Base-by-base conservation (phyloP, 306 rosid genomes). In the Lathyrus tuberosus region DNA sequence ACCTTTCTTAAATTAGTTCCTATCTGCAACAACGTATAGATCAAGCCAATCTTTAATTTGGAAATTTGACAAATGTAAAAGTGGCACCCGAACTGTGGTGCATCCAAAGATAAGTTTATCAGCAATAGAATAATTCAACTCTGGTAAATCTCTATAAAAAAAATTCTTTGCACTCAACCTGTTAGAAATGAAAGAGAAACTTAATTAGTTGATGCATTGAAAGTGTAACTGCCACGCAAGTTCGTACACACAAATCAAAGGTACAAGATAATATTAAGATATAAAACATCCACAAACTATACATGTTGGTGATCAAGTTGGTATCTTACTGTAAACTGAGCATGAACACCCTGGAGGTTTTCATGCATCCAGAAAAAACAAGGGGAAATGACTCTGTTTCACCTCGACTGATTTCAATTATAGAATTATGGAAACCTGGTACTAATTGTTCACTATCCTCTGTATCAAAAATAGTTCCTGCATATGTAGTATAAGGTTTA, bases 121-220 rank as follows among this genome's bases (percentile, higher is more conserved):
- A 46, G 98, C 94, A 79, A 90, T 77, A 48, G 97, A 82, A 82
- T 90, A 96, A 81, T 90, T 83, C 80, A 93, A 77, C 78, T 81
- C 79, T 0, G 90, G 98, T 18, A 93, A 87, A 62, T 88, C 98
- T 87, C 98, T 85, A 91, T 82, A 20, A 88, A 81, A 93, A 93
- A 12, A 90, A 84, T 80, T 93, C 98, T 80, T 86, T 93, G 93
- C 98, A 93, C 38, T 85, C 93, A 35, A 93, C 97, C 98, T 93
- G 72, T 59, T 14, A 83, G 43, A 62, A 59, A 69, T 48, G 81
- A 59, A 20, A 20, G 22, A 20, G 22, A 20, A 20, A 20, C 22
- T 20, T 20, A 20, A 20, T 20, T 20, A 20, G 40, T 35, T n/a
- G 61, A 58, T 53, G 9, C 10, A 14, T 18, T 33, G 17, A 44